Conservation (phyloP, 257 asterid species). For the Verbascum thapsus region DNA sequence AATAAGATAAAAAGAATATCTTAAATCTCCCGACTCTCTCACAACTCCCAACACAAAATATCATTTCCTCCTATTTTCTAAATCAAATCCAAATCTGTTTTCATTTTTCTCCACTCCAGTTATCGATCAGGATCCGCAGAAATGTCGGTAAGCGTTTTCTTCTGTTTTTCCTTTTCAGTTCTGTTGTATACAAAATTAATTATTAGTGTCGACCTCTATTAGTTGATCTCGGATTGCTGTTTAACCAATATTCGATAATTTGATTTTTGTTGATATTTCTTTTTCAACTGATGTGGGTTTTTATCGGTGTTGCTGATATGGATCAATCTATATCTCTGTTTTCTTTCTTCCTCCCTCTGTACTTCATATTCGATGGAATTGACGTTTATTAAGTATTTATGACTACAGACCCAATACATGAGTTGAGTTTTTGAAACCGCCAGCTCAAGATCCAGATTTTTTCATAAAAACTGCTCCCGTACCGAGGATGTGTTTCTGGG, state of each 20-base stretch:
- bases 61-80: constrained; percentile 19
- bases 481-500: constrained; percentile 6
- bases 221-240: background rate
- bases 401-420: background rate
- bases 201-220: background rate
- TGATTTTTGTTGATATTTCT: constrained; percentile 12
- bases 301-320: constrained; percentile 12
- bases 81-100: constrained; percentile 23
- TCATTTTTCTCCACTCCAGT: constrained; percentile 32
- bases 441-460: constrained; percentile 9
- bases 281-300: constrained; percentile 23
- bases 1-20: constrained; percentile 18
- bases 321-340: too few species aligned
- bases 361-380: background rate
- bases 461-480: background rate
- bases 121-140: constrained; percentile 22
- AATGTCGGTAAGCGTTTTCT: constrained; percentile 46
- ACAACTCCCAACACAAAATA: background rate
- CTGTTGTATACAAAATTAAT: background rate
- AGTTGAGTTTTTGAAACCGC: constrained; percentile 18
- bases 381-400: background rate
- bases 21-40: constrained; percentile 9
- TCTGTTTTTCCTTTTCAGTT: background rate
- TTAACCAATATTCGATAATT: constrained; percentile 10
- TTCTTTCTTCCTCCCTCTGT: constrained; percentile 9